Evolutionary conservation across 768 basidiomycete genomes (phyloP).

Genomic region (Crucibulum laeve): DNA sequence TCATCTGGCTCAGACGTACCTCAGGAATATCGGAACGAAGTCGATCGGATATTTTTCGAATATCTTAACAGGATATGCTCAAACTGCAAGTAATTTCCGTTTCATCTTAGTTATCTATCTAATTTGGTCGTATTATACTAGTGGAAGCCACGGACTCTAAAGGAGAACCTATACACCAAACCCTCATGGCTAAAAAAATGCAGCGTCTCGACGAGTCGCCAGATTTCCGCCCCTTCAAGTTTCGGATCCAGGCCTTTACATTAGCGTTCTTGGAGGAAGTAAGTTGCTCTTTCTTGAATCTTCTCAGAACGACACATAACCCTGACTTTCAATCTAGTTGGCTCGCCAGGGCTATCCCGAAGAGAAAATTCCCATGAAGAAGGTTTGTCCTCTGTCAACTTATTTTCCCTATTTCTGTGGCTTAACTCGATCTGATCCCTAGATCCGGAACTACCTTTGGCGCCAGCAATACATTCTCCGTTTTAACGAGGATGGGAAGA

Average conservation of each 20-base stretch:
- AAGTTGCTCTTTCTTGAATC: slow-evolving; percentile 15
- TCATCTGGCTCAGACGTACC: slow-evolving; percentile 55
- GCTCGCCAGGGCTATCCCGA: slow-evolving; percentile 84
- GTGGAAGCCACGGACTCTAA: slow-evolving; percentile 93
- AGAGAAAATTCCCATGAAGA: slow-evolving; percentile 95
- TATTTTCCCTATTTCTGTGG: background rate
- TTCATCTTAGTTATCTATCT: slow-evolving; percentile 12
- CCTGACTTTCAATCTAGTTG: slow-evolving; percentile 43
- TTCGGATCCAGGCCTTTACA: slow-evolving; percentile 97
- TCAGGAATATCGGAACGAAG: slow-evolving; percentile 73
- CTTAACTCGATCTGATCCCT: slow-evolving; percentile 10
- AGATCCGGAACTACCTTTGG: slow-evolving; percentile 97
- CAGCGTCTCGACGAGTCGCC: slow-evolving; percentile 92
- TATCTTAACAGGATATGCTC: slow-evolving; percentile 88
- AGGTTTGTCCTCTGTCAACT: slow-evolving; percentile 44
- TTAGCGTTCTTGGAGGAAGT: slow-evolving; percentile 93
- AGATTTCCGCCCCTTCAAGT: slow-evolving; percentile 98
- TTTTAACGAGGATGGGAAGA: slow-evolving; percentile 98
- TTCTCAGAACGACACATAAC: background rate
- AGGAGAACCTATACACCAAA: slow-evolving; percentile 96
- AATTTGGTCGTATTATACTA: slow-evolving; percentile 25
- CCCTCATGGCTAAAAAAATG: slow-evolving; percentile 99
- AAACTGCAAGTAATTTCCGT: slow-evolving; percentile 58
- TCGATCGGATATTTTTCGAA: slow-evolving; percentile 89
- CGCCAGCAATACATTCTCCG: slow-evolving; percentile 89